A percentile compares a stretch with the other conserved stretches of the same genome.
Evolutionary conservation across 2,329 filamentous ascomycete species (phyloP).

Genomic region (Paramyrothecium roridum): DNA sequence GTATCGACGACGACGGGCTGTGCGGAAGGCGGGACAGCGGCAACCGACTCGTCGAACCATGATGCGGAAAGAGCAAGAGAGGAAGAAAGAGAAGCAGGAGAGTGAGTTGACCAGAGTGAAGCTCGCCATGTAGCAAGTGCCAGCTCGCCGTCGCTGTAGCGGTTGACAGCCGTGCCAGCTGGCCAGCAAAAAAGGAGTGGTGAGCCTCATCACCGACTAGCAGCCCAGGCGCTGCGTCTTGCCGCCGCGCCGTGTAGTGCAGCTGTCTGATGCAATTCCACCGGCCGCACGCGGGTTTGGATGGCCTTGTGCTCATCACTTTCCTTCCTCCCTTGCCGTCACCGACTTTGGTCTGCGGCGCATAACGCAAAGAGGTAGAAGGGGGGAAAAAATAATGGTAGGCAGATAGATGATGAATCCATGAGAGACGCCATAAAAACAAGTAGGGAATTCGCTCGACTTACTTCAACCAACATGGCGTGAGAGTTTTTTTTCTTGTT

Average conservation of each 20-base stretch:
- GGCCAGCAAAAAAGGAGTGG: neutral
- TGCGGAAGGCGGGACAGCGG: no score
- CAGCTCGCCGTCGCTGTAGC: neutral
- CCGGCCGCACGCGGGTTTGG: neutral
- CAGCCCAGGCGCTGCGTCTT: neutral
- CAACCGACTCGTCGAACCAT: neutral
- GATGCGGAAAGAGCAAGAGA: conserved; percentile 1
- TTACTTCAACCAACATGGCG: conserved; percentile 29
- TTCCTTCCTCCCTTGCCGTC: neutral
- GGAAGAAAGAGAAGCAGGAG: conserved; percentile 1
- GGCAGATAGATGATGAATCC: no score
- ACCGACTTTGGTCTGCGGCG: neutral
- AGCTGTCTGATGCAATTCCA: no score
- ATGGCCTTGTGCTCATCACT: neutral
- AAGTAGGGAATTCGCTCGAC: conserved; percentile 2
- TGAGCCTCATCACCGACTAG: neutral
- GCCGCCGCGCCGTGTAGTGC: neutral
- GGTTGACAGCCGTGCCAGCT: neutral
- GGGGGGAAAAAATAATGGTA: neutral
- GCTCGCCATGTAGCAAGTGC: no score
- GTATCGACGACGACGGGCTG: no score
- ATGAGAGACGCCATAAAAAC: neutral
- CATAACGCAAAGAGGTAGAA: neutral
- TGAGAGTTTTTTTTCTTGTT: neutral
- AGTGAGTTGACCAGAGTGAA: neutral